A percentile compares a stretch with the other conserved stretches of the same genome.
Evolutionary conservation across 768 basidiomycete genomes (phyloP).

Genomic region (Agaricus sinodeliciosus): DNA sequence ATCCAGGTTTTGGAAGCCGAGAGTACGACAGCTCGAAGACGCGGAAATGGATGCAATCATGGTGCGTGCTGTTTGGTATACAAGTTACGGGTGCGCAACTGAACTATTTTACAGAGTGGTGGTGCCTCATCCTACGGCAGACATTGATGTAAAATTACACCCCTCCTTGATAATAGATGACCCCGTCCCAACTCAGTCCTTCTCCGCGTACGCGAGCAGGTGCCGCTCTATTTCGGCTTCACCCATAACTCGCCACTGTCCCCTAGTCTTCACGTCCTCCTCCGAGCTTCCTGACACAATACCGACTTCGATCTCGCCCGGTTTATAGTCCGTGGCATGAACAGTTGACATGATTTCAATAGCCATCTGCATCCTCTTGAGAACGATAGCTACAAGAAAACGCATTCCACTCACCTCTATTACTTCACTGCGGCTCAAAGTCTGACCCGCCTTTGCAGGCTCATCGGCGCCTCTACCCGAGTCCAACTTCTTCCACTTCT

Average conservation of each 20-base stretch:
- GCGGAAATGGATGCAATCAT: constrained; percentile 60
- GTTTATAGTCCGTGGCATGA: constrained; percentile 93
- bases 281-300: constrained; percentile 75
- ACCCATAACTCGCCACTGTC: constrained; percentile 73
- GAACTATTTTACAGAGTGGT: constrained; percentile 42
- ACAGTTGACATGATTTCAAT: constrained; percentile 94
- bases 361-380: constrained; percentile 54
- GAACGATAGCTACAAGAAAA: neutral
- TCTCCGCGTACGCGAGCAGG: constrained; percentile 83
- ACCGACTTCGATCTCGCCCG: constrained; percentile 93
- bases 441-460: constrained; percentile 66
- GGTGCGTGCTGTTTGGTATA: constrained; percentile 31
- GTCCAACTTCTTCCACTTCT: constrained; percentile 96
- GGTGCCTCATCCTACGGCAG: constrained; percentile 63
- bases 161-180: constrained; percentile 8
- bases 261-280: constrained; percentile 65
- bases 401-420: constrained; percentile 65
- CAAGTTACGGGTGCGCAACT: neutral
- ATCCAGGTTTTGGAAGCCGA: constrained; percentile 46
- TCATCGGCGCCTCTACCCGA: constrained; percentile 75
- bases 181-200: constrained; percentile 44
- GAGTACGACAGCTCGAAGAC: constrained; percentile 40
- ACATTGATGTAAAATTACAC: constrained; percentile 12
- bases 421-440: constrained; percentile 67
- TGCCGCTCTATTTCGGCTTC: constrained; percentile 75